Evolutionary conservation across 345 rosid genomes (phyloP), one percentile per base, ranked within the genome.

Genomic region (Eucalyptus curtisii): DNA sequence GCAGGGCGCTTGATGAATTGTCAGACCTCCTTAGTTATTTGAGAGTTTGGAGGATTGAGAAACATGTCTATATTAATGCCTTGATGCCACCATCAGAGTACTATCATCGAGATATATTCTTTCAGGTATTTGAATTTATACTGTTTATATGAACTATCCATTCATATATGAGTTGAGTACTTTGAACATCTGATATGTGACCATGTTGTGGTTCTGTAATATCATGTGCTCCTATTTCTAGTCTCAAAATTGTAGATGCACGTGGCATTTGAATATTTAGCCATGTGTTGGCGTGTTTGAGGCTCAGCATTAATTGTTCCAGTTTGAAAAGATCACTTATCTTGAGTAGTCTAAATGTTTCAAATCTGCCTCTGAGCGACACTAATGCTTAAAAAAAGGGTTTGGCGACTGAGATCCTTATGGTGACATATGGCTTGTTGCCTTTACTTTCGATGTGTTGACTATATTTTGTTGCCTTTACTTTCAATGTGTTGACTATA

Each of bases 1-100:
- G 95, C 87, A 96, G 94, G 93, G 99, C 99, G 52, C 96, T 97
- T 71, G 98, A 96, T 95, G 99, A 97, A 91, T 90, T 97, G 92
- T 94, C 94, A 47, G 92, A 94, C 90, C 99, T 97, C 84, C 90
- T 94, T 88, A 93, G 95, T 92, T 92, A 96, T 93, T 90, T 96
- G 92, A 96, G 95, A 93, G 93, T 95, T 59, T 97, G 99, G 99
- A 94, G 90, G 91, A 95, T 97, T 87, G 97, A 95, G 89, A 92
- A 91, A 68, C 92, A 96, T 91, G 94, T 95, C 90, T 95, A 94
- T 89, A 92, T 97, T 86, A 96, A 97, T 94, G 93, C 96, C 40
- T 89, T 97, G 47, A 95, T 97, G 99, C 96, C 99, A 89, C 98
- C 99, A 37, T 94, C 95, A 30, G 99, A 97, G 91, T 90, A 92